Evolutionary conservation across 208 protist genomes (phyloP).

Genomic region (Jaenimonas drosophilae): DNA sequence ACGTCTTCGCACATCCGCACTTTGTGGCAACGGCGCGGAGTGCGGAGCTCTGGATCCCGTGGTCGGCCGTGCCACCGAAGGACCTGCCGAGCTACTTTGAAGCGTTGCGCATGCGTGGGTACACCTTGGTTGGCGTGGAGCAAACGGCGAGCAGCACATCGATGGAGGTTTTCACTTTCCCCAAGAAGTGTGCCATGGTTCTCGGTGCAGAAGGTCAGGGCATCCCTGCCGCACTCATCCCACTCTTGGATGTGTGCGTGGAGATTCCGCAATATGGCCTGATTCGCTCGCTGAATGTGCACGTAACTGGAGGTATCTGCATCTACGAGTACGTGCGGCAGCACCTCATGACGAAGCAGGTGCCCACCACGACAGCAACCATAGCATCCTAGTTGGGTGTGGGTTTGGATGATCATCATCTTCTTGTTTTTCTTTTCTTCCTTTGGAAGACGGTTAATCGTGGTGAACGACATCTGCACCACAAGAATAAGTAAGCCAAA

Average conservation of each 20-base stretch:
- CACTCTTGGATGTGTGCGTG: slow-evolving; percentile 78
- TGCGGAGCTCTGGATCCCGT: slow-evolving; percentile 86
- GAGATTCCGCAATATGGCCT: slow-evolving; percentile 90
- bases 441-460: slow-evolving; percentile 5
- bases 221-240: slow-evolving; percentile 70
- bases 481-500: slow-evolving; percentile 4
- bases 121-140: slow-evolving; percentile 84
- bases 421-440: slow-evolving; percentile 1
- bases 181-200: slow-evolving; percentile 53
- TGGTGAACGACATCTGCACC: too few relatives aligned
- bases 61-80: slow-evolving; percentile 43
- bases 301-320: slow-evolving; percentile 82
- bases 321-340: slow-evolving; percentile 91
- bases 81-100: slow-evolving; percentile 51
- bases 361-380: too few relatives aligned
- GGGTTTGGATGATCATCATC: not conserved
- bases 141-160: slow-evolving; percentile 79
- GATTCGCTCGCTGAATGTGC: slow-evolving; percentile 88
- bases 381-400: not conserved
- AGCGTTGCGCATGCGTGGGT: slow-evolving; percentile 56
- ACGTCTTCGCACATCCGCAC: slow-evolving; percentile 82
- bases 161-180: slow-evolving; percentile 62
- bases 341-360: slow-evolving; percentile 33
- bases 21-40: slow-evolving; percentile 83
- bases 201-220: slow-evolving; percentile 86